Evolutionary conservation across 768 basidiomycete species (phyloP).

Genomic region (Dacryopinax primogenitus): DNA sequence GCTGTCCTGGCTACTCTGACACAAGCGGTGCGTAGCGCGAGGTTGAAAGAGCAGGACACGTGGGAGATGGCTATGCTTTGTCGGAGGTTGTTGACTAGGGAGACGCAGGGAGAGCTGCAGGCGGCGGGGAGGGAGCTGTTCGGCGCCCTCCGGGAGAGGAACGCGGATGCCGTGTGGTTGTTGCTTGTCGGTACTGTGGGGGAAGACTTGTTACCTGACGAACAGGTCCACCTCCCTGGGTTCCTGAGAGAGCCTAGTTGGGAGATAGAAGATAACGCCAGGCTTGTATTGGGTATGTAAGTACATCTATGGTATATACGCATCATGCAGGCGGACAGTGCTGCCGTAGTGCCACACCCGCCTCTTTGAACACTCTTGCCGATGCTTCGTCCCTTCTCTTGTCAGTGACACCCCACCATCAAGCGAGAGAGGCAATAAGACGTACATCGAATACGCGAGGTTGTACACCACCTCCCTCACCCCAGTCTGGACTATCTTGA

Average conservation of each 20-base stretch:
- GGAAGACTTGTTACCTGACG: constrained; percentile 12
- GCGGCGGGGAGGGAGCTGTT: constrained; percentile 52
- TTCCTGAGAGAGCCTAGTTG: constrained; percentile 42
- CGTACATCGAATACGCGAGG: constrained; percentile 87
- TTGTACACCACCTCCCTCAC: constrained; percentile 90
- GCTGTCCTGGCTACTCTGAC: constrained; percentile 64
- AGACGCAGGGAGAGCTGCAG: constrained; percentile 65
- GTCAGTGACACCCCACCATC: not conserved
- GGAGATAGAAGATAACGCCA: constrained; percentile 42
- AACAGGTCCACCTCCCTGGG: not conserved
- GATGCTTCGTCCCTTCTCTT: constrained; percentile 20
- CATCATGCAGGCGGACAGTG: constrained; percentile 13
- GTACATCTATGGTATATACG: not conserved
- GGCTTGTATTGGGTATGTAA: constrained; percentile 24
- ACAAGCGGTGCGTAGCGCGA: constrained; percentile 47
- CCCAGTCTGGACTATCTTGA: constrained; percentile 94
- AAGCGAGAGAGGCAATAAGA: constrained; percentile 15
- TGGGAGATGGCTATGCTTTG: constrained; percentile 76
- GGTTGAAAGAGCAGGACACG: constrained; percentile 50
- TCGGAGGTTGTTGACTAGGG: constrained; percentile 57
- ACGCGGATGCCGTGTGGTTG: constrained; percentile 79
- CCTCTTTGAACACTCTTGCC: constrained; percentile 22
- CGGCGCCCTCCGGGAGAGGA: constrained; percentile 41
- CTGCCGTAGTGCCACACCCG: constrained; percentile 21
- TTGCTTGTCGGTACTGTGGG: constrained; percentile 46